Conservation (phyloP, 1,284 basidiomycete species). For the Kalmanozyma brasiliensis region DNA sequence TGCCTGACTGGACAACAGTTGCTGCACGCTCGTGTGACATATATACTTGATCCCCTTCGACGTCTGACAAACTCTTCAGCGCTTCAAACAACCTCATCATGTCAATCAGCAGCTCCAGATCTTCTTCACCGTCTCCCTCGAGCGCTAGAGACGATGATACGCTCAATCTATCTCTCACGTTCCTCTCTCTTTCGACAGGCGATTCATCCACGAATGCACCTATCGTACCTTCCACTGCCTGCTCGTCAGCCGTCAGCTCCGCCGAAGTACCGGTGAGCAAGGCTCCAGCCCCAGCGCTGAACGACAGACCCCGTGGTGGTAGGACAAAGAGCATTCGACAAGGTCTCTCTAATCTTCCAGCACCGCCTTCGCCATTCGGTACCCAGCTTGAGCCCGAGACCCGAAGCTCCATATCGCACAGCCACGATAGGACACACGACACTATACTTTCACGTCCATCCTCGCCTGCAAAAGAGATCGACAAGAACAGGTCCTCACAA, state of each 20-base stretch:
- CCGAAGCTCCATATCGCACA: conserved; percentile 9
- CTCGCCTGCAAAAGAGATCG: neutral
- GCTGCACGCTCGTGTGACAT: neutral
- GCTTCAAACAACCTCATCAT: neutral
- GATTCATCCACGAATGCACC: neutral
- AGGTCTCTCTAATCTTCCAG: conserved; percentile 11
- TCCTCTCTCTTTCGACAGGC: conserved; percentile 7
- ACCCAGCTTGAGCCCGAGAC: conserved; percentile 9
- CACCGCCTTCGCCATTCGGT: conserved; percentile 20
- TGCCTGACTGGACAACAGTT: neutral
- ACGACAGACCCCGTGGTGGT: no score
- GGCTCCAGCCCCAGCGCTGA: no score
- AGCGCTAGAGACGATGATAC: conserved; percentile 4
- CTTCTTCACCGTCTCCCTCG: neutral
- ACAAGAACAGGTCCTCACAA: conserved; percentile 10
- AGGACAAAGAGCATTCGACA: conserved; percentile 4
- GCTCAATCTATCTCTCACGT: conserved; percentile 7
- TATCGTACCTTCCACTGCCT: conserved; percentile 8
- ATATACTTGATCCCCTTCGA: neutral
- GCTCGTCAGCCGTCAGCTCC: no score
- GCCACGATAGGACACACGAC: conserved; percentile 3
- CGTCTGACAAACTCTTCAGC: neutral
- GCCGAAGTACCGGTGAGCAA: no score
- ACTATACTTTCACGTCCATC: conserved; percentile 5
- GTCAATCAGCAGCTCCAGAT: neutral